These are phyloP conservation scores for Cercospora sesami DNA, from an alignment of 2,329 filamentous ascomycete genomes.

Conservation along the genomic window DNA sequence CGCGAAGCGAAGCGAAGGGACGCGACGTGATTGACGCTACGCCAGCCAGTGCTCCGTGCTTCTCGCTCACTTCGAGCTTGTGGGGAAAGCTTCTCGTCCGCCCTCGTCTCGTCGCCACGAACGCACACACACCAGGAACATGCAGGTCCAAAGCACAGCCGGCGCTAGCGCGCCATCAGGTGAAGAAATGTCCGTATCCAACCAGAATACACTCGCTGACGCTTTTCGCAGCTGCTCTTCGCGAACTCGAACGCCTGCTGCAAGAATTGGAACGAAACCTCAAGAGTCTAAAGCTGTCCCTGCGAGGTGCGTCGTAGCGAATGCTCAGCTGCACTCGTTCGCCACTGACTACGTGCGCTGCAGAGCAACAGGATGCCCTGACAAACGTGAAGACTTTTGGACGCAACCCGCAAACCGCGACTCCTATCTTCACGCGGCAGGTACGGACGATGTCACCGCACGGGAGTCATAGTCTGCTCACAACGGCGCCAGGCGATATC, in stretches of 20 bases:
- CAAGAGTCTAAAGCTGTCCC: conserved; percentile 31
- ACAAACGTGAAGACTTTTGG: conserved; percentile 75
- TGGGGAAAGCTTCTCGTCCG: background rate
- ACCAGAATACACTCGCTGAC: background rate
- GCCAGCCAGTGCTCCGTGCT: background rate
- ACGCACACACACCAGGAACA: background rate
- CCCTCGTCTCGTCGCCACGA: background rate
- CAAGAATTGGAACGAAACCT: conserved; percentile 34
- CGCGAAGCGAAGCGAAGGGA: background rate
- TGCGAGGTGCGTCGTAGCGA: conserved; percentile 29
- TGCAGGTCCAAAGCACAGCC: conserved; percentile 17
- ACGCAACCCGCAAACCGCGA: conserved; percentile 68
- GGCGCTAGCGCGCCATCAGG: conserved; percentile 13
- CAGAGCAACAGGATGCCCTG: conserved; percentile 62
- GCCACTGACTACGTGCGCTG: background rate
- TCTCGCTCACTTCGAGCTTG: background rate
- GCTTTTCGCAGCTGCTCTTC: conserved; percentile 20
- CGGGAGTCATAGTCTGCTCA: background rate
- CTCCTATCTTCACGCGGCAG: conserved; percentile 79
- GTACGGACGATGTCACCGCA: conserved; percentile 48
- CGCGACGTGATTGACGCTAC: background rate
- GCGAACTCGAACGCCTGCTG: conserved; percentile 35
- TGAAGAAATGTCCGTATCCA: conserved; percentile 6
- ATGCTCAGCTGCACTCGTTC: background rate
- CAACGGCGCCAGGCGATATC: conserved; percentile 63